Evolutionary conservation across 352 stramenopile species (phyloP), one percentile per base, ranked within the genome.

Genomic region (Globisporangium echinulatum): DNA sequence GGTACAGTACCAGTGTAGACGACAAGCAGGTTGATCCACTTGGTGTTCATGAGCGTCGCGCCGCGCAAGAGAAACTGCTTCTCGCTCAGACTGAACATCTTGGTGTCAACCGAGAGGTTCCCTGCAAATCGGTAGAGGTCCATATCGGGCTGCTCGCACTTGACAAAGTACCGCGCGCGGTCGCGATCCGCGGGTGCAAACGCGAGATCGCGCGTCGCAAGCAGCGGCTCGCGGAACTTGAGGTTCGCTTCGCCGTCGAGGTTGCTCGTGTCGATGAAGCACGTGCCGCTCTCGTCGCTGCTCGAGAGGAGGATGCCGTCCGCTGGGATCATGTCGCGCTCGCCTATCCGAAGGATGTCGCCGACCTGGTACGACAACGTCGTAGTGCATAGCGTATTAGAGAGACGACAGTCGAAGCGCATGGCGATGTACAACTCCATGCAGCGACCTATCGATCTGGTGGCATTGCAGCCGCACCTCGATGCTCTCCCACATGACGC

Each of bases 221-320:
- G 62, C 0, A 91, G 50, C 0, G 82, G 64, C 46, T 86, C 64
- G 4, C 87, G 81, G 7, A 67, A 73, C 57, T 92, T 94, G 15
- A 93, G 53, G 59, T 90, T 92, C 5, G 83, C 77, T 53, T 94
- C 85, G 3, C 85, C 85, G 38, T 94, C 84, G 48, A 94, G 57
- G 50, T 92, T 93, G 54, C 75, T 90, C 9, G 85, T 93, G 36
- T 94, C 85, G 36, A 94, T 87, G 40, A 87, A 91, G 64, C 82
- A 92, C 3, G 25, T 55, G 85, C 78, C 92, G 36, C 94, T 77
- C 6, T 88, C 74, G 58, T 97, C 87, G 46, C 72, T 88, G 50
- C 82, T 91, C 1, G 85, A 75, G 2, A 98, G 68, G 38, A 98
- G 70, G 6, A 98, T 78, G 7, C 97, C 74, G 66, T 98, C 95